These are phyloP conservation scores for Geosmithia putterillii DNA, from an alignment of 2,329 filamentous ascomycete species.

Conservation along the genomic window DNA sequence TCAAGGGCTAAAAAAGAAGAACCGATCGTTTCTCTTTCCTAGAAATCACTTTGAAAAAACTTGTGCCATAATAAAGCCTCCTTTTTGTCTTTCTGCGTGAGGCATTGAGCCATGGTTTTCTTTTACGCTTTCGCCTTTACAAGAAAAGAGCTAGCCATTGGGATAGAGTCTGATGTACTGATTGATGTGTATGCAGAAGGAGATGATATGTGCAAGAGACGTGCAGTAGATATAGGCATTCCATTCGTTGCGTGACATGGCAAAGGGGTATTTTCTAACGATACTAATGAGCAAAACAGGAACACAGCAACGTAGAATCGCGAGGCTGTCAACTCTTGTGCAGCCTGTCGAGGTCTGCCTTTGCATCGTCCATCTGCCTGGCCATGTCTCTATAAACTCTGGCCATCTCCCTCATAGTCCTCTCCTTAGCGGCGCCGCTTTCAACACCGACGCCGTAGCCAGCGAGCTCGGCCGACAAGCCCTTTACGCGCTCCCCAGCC, in stretches of 20 bases:
- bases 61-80: background rate
- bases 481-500: conserved; percentile 28
- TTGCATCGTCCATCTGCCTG: conserved; percentile 34
- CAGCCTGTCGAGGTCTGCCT: conserved; percentile 29
- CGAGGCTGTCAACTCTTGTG: conserved; percentile 6
- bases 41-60: background rate
- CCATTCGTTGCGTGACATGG: background rate
- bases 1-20: conserved; percentile 47
- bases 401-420: conserved; percentile 40
- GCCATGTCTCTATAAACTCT: conserved; percentile 36
- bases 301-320: background rate
- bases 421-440: conserved; percentile 27
- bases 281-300: background rate
- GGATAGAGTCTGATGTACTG: no score
- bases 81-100: background rate
- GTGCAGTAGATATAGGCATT: background rate
- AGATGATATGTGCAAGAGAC: background rate
- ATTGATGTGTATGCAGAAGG: background rate
- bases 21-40: background rate
- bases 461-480: conserved; percentile 27
- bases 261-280: background rate
- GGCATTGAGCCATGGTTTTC: background rate
- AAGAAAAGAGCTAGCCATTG: no score
- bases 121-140: no score
- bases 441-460: conserved; percentile 35